Percentiles rank a stretch among this genome's conserved stretches.
These are phyloP conservation scores for Crataegus laevigata DNA, from an alignment of 306 rosid species.

Conservation along the genomic window DNA sequence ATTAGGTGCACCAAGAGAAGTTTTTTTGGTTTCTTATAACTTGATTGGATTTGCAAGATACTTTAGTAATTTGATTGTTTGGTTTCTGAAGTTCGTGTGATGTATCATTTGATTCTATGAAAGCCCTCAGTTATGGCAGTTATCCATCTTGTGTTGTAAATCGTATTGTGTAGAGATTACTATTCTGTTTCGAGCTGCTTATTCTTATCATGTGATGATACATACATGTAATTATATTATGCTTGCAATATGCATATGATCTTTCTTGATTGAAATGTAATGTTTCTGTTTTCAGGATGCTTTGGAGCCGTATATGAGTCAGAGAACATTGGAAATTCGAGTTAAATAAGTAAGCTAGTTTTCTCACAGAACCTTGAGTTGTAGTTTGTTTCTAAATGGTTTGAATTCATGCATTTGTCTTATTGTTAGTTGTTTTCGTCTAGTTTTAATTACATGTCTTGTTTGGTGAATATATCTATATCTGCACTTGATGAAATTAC, in stretches of 20 bases:
- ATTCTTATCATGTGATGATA: neutral
- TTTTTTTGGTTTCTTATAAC: neutral
- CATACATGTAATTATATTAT: neutral
- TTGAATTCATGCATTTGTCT: no score
- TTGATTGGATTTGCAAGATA: neutral
- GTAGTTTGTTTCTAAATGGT: no score
- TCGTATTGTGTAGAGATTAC: neutral
- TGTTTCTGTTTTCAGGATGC: neutral
- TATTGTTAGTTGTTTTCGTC: no score
- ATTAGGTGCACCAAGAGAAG: neutral
- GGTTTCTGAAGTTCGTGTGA: neutral
- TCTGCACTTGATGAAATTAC: no score
- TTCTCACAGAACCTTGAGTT: no score
- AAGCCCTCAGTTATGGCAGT: neutral
- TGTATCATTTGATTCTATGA: neutral
- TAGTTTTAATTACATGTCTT: no score
- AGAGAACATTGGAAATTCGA: conserved; percentile 41
- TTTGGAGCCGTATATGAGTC: conserved; percentile 56
- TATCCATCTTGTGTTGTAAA: neutral
- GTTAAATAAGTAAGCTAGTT: no score
- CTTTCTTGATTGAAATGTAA: neutral
- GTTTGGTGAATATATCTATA: no score
- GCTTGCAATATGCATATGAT: neutral
- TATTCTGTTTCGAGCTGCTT: neutral
- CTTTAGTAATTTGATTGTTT: neutral